Evolutionary conservation across 2,329 filamentous ascomycete species (phyloP), one percentile per base, ranked within the genome.

Genomic region (Rhinocladiella similis): DNA sequence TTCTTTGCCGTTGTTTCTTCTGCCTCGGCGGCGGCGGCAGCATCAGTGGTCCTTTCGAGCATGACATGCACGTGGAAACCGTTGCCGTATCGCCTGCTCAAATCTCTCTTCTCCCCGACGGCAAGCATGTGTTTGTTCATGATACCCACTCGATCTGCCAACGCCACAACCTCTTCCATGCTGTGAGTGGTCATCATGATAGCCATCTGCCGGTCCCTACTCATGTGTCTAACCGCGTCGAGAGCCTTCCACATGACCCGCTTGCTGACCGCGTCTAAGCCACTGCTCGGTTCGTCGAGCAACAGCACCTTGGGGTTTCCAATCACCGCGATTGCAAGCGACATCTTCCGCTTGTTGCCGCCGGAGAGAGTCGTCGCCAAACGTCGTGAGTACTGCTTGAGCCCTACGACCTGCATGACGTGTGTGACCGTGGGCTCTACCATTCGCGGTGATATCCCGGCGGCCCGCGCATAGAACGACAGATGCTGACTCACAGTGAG

Each of bases 331-430:
- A 91, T 84, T 0, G 88, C 89, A 59, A 92, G 91, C 2, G 86
- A 88, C 5, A 91, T 87, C 53, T 89, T 81, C 2, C 89, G 80
- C 71, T 91, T 91, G 70, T 92, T 88, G 16, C 89, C 89, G 2
- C 89, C 89, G 7, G 88, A 92, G 0, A 96, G 81, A 38, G 88
- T 88, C 53, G 83, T 80, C 0, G 90, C 91, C 80, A 92, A 89
- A 27, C 90, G 83, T 5, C 83, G 78, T 3, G 82, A 76, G 73
- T 91, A 96, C 0, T 82, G 79, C 4, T 79, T 73, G 0, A 97
- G 79, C 0, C 91, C 90, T 1, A 96, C 91, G 1, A 91, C 91
- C 35, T 81, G 77, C 6, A 96, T 77, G 3, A 96, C 84, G 35
- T 88, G 85, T 1, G 77, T 75, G 1, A 96, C 90, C 63, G 95